phyloP scores from a whole-genome alignment of 108 stramenopile genomes.

The Skeletonema tropicum region DNA sequence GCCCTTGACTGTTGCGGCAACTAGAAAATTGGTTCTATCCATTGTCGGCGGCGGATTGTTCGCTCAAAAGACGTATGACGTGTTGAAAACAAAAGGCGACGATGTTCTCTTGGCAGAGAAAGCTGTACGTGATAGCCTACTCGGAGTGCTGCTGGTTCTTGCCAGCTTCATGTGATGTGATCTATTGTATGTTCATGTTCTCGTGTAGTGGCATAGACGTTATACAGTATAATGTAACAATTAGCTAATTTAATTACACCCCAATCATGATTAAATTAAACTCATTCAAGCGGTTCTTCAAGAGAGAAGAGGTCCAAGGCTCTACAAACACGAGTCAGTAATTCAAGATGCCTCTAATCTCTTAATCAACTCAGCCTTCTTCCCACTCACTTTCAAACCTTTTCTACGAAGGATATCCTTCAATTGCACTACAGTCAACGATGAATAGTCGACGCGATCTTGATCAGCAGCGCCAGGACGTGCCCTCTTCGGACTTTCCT shows the following conservation, averaged over 20 bases:
- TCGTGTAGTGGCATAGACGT: neutral
- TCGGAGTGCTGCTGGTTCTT: slow-evolving; percentile 45
- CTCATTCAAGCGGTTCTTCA: neutral
- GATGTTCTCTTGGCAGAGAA: slow-evolving; percentile 33
- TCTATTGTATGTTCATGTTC: neutral
- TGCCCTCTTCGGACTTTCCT: neutral
- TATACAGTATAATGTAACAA: neutral
- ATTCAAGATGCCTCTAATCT: neutral
- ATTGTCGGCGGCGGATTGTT: slow-evolving; percentile 36
- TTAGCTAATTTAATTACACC: neutral
- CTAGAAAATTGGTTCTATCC: slow-evolving; percentile 37
- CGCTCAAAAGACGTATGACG: slow-evolving; percentile 27
- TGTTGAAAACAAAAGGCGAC: slow-evolving; percentile 39
- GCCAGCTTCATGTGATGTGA: slow-evolving; percentile 44
- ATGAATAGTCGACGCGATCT: neutral
- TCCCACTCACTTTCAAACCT: neutral
- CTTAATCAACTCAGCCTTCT: neutral
- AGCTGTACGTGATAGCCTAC: slow-evolving; percentile 38
- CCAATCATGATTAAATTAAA: no score
- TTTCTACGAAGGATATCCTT: slow-evolving; percentile 1
- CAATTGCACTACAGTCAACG: neutral
- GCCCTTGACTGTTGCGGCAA: neutral
- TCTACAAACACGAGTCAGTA: no score
- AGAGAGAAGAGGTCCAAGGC: no score
- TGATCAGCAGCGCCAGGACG: neutral